Evolutionary conservation across 2,329 filamentous ascomycete genomes (phyloP).

Genomic region (Aspergillus versicolor): DNA sequence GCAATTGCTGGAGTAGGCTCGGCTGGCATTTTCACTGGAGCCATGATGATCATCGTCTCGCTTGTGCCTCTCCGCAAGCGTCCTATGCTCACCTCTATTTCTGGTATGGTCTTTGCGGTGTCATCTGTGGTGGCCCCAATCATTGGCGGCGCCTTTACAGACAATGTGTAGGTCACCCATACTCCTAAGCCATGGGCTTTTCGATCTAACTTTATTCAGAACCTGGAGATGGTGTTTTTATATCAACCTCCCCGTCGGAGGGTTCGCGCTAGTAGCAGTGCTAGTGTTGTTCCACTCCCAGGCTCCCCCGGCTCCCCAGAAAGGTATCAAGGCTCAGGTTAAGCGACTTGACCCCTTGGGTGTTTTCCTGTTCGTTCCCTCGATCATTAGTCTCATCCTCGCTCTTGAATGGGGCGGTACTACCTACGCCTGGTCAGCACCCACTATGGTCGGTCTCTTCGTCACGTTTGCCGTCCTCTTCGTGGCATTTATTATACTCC

Average conservation of each 20-base stretch:
- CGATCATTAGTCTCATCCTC: slow-evolving; percentile 12
- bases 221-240: slow-evolving; percentile 17
- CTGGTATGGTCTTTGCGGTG: background rate
- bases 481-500: slow-evolving; percentile 3
- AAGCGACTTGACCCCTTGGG: slow-evolving; percentile 7
- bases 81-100: background rate
- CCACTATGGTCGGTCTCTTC: slow-evolving; percentile 10
- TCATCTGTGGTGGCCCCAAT: slow-evolving; percentile 1
- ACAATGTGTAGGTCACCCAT: background rate
- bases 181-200: no score
- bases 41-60: slow-evolving; percentile 1
- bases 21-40: background rate
- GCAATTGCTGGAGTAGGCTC: slow-evolving; percentile 20
- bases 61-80: slow-evolving; percentile 1
- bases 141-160: slow-evolving; percentile 7
- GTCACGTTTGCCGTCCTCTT: slow-evolving; percentile 9
- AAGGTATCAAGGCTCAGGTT: background rate
- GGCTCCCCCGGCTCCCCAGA: background rate
- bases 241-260: slow-evolving; percentile 13
- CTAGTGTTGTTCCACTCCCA: slow-evolving; percentile 1
- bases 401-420: slow-evolving; percentile 17
- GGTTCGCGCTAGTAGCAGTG: background rate
- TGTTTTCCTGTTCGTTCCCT: slow-evolving; percentile 3
- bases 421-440: slow-evolving; percentile 11
- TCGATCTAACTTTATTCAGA: background rate